Conservation (phyloP, 78 protist species). For the Planoprotostelium fungivorum region DNA sequence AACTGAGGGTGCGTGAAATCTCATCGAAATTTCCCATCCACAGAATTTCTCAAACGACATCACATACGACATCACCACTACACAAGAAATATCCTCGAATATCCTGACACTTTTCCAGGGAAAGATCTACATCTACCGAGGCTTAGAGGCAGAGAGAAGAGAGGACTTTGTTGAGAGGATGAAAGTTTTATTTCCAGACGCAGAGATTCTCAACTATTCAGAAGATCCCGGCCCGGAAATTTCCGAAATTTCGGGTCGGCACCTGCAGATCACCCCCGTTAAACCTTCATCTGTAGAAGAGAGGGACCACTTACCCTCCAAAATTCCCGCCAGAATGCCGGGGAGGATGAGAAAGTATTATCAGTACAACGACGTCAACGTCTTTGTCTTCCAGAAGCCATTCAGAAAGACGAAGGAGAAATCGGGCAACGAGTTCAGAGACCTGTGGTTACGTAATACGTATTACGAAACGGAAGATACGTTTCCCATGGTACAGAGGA, state of each 20-base stretch:
- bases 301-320: not conserved
- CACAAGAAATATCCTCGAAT: not conserved
- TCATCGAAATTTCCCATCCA: not conserved
- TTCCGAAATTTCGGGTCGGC: constrained; percentile 10
- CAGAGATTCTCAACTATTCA: constrained; percentile 29
- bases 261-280: not conserved
- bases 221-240: constrained; percentile 44
- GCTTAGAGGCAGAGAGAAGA: constrained; percentile 62
- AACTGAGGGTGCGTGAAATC: not conserved
- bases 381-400: constrained; percentile 50
- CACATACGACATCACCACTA: too few species aligned
- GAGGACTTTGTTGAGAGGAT: constrained; percentile 61
- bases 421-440: constrained; percentile 64
- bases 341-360: constrained; percentile 37
- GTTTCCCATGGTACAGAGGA: constrained; percentile 62
- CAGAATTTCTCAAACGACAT: too few species aligned
- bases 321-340: constrained; percentile 12
- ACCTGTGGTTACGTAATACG: constrained; percentile 62
- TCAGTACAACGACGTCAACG: constrained; percentile 41
- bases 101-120: constrained; percentile 21
- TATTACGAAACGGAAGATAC: constrained; percentile 25
- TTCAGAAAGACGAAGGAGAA: constrained; percentile 35
- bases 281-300: constrained; percentile 11
- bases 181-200: constrained; percentile 54
- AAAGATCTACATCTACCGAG: constrained; percentile 65